Conservation (phyloP, 2,329 filamentous ascomycete genomes). For the Fusarium multiceps region DNA sequence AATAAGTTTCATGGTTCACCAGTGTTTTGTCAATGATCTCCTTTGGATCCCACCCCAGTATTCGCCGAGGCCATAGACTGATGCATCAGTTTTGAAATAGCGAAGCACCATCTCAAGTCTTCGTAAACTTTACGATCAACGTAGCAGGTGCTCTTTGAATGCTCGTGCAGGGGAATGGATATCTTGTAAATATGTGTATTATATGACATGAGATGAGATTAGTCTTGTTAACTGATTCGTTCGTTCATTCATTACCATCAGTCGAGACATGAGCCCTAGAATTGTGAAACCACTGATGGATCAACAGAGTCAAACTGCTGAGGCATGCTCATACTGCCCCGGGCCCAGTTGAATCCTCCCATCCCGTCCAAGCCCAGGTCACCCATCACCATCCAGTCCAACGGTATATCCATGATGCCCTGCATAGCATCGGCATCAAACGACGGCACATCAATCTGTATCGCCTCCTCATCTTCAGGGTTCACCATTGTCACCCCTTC, state of each 20-base stretch:
- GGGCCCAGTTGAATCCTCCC: constrained; percentile 34
- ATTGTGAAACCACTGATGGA: constrained; percentile 32
- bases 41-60: neutral
- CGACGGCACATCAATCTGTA: neutral
- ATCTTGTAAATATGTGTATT: neutral
- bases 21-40: neutral
- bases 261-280: neutral
- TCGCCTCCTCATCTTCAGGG: constrained; percentile 16
- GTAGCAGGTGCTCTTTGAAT: neutral
- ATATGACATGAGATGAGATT: constrained; percentile 10
- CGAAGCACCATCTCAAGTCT: neutral
- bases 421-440: constrained; percentile 35
- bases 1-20: neutral
- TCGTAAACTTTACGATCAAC: neutral
- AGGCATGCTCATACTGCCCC: constrained; percentile 12
- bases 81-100: neutral
- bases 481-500: constrained; percentile 31
- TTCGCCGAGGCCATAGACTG: neutral
- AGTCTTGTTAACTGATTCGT: neutral
- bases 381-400: constrained; percentile 42
- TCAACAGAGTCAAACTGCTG: constrained; percentile 33
- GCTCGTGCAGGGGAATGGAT: neutral
- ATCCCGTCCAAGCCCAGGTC: constrained; percentile 42
- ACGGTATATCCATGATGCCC: constrained; percentile 41
- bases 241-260: neutral